A percentile compares a stretch with the other conserved stretches of the same genome.
Conservation (phyloP, 257 asterid species). For the Jasminum sambac region DNA sequence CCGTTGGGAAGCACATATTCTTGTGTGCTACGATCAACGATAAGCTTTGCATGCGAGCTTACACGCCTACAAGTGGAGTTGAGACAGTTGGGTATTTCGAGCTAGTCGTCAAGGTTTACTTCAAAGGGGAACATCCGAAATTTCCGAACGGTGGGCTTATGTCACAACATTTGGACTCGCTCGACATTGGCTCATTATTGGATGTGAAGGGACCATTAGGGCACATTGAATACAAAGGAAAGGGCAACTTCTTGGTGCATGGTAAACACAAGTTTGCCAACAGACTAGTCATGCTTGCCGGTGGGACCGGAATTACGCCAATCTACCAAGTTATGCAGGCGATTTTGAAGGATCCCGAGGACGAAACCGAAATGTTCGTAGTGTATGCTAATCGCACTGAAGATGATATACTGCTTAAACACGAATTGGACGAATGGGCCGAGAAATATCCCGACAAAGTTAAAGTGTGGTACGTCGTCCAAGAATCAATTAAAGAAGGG, state of each 20-base stretch:
- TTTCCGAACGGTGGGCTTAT: constrained; percentile 88
- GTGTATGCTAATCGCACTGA: constrained; percentile 91
- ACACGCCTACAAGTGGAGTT: constrained; percentile 74
- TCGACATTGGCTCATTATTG: constrained; percentile 49
- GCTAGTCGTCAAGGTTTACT: constrained; percentile 73
- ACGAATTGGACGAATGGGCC: constrained; percentile 81
- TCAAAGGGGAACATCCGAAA: constrained; percentile 61
- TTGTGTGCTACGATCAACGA: constrained; percentile 62
- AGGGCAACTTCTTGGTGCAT: constrained; percentile 56
- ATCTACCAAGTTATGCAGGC: constrained; percentile 90
- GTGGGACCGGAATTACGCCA: constrained; percentile 93
- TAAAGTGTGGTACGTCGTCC: constrained; percentile 84
- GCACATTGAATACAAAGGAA: constrained; percentile 80
- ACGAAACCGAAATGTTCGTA: constrained; percentile 66
- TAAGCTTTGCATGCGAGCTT: constrained; percentile 93
- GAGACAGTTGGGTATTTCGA: constrained; percentile 74
- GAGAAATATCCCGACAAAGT: constrained; percentile 53
- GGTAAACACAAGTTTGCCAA: constrained; percentile 64
- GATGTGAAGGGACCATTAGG: constrained; percentile 93
- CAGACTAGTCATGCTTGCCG: constrained; percentile 85
- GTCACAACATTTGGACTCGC: constrained; percentile 71
- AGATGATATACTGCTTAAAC: constrained; percentile 70
- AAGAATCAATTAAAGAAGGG: constrained; percentile 46
- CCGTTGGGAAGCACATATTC: constrained; percentile 84
- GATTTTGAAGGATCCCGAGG: constrained; percentile 74